Conservation (phyloP, 257 asterid species). For the Anisodus acutangulus region DNA sequence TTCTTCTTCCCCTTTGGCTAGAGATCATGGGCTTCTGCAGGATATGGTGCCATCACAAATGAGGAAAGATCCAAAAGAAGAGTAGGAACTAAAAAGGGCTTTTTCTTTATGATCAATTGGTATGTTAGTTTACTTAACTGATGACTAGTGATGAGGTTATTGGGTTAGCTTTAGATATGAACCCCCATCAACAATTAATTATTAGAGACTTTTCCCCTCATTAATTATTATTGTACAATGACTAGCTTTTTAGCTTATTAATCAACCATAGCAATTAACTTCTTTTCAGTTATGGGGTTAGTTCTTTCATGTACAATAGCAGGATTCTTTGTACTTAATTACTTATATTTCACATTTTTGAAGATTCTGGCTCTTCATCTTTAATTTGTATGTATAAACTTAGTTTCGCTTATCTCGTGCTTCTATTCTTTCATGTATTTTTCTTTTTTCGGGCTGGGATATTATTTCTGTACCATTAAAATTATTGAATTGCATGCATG, state of each 20-base stretch:
- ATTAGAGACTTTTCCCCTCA: conserved; percentile 20
- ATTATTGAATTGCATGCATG: conserved; percentile 32
- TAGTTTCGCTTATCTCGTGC: not conserved
- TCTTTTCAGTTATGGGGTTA: not conserved
- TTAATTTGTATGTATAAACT: not conserved
- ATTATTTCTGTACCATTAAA: not conserved
- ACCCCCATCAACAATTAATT: conserved; percentile 39
- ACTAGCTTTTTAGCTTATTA: conserved; percentile 31
- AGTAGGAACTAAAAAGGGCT: not conserved
- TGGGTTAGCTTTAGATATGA: conserved; percentile 46
- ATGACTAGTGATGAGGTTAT: conserved; percentile 32
- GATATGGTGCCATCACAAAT: conserved; percentile 64
- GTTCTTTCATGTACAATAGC: conserved; percentile 2
- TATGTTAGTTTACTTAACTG: conserved; percentile 35
- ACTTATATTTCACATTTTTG: conserved; percentile 7
- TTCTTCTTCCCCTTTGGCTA: conserved; percentile 44
- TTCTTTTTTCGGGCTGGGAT: not conserved
- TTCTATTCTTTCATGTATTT: too few relatives aligned
- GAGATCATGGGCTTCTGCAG: conserved; percentile 83
- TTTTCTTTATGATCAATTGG: conserved; percentile 31
- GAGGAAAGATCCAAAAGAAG: conserved; percentile 37
- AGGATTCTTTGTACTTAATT: conserved; percentile 23
- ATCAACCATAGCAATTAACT: not conserved
- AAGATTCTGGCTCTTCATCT: conserved; percentile 23
- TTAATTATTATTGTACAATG: conserved; percentile 33